These are phyloP conservation scores for Oleoguttula mirabilis DNA, from an alignment of 495 filamentous ascomycete genomes.

Conservation along the genomic window DNA sequence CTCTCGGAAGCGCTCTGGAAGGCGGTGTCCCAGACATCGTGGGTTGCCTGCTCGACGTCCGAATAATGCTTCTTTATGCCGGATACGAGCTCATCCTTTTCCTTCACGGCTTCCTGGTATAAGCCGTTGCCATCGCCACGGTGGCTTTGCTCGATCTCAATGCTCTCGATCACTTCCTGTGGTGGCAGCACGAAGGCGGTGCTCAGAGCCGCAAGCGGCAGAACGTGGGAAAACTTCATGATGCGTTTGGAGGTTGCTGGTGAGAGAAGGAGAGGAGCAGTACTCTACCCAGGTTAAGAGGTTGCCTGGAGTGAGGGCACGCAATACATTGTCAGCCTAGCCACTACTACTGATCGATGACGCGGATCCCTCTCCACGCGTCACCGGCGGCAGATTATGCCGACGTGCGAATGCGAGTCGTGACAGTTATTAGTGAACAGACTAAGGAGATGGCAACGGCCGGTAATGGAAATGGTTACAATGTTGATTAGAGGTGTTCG, in stretches of 20 bases:
- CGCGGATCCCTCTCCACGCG: no score
- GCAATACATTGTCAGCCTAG: no score
- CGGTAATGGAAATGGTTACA: no score
- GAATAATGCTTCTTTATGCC: conserved; percentile 13
- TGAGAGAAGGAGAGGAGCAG: neutral
- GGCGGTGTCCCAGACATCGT: conserved; percentile 27
- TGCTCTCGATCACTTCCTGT: conserved; percentile 34
- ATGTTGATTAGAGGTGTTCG: no score
- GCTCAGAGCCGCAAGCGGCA: conserved; percentile 42
- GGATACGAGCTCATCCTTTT: conserved; percentile 27
- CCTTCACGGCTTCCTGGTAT: conserved; percentile 28
- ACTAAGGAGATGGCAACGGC: no score
- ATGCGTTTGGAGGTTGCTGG: neutral
- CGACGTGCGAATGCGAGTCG: no score
- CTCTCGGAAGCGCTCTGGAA: no score
- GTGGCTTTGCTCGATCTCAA: conserved; percentile 32
- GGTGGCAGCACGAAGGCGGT: conserved; percentile 51
- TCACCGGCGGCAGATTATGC: no score
- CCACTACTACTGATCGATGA: no score
- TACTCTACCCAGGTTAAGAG: no score
- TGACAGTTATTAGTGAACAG: no score
- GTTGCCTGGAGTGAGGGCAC: no score
- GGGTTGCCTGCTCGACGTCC: conserved; percentile 3
- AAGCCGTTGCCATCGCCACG: conserved; percentile 20
- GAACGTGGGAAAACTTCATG: conserved; percentile 40